These are phyloP conservation scores for Candida qinlingensis DNA, from an alignment of 805 yeast species.

Conservation along the genomic window DNA sequence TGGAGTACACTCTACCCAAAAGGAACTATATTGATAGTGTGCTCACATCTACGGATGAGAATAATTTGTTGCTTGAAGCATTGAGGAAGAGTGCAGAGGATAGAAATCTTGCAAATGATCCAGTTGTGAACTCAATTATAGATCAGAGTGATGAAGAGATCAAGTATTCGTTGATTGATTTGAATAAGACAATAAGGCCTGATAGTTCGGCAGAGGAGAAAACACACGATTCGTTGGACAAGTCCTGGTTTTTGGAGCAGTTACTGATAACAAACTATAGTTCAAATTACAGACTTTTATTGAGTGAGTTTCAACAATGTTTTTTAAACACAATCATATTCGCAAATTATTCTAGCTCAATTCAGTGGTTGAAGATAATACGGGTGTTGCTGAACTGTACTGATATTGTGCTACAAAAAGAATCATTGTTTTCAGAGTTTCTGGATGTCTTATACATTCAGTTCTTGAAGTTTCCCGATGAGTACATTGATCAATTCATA, in stretches of 20 bases:
- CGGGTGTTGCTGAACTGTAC: conserved; percentile 36
- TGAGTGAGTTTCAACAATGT: conserved; percentile 52
- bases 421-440: conserved; percentile 28
- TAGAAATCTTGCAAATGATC: conserved; percentile 26
- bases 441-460: conserved; percentile 32
- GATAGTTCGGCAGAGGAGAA: conserved; percentile 33
- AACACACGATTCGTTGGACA: conserved; percentile 52
- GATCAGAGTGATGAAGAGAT: conserved; percentile 33
- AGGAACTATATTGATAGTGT: conserved; percentile 33
- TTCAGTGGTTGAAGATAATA: conserved; percentile 57
- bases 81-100: conserved; percentile 27
- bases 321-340: conserved; percentile 45
- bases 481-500: conserved; percentile 34
- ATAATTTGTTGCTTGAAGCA: conserved; percentile 33
- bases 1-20: conserved; percentile 25
- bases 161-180: conserved; percentile 37
- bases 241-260: conserved; percentile 50
- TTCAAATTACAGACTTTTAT: conserved; percentile 25
- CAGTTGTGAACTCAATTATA: conserved; percentile 27
- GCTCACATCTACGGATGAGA: conserved; percentile 46
- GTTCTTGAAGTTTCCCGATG: conserved; percentile 36
- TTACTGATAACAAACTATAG: conserved; percentile 26
- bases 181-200: conserved; percentile 33
- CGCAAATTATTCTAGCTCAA: conserved; percentile 58
- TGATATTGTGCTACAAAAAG: conserved; percentile 23